These are phyloP conservation scores for Paracamarosporium sp. DNA, from an alignment of 2,329 filamentous ascomycete genomes.

Conservation along the genomic window DNA sequence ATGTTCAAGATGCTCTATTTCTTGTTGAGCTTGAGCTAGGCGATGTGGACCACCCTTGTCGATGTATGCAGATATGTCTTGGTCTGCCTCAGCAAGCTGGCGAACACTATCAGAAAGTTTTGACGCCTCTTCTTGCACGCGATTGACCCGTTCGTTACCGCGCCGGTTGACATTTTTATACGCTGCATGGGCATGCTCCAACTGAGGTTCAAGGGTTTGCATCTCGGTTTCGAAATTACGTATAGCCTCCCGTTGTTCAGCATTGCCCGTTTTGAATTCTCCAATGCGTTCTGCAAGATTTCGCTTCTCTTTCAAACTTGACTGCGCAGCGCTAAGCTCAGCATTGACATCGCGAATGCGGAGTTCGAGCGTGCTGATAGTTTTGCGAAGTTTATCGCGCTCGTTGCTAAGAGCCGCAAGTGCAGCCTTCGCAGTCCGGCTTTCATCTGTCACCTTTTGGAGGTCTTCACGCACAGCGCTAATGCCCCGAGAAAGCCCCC, in stretches of 20 bases:
- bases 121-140: constrained; percentile 73
- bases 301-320: constrained; percentile 82
- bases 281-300: constrained; percentile 75
- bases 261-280: constrained; percentile 71
- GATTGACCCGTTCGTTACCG: constrained; percentile 75
- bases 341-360: constrained; percentile 77
- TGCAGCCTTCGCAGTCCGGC: constrained; percentile 67
- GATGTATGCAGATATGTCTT: constrained; percentile 81
- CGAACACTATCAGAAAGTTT: constrained; percentile 76
- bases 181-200: constrained; percentile 75
- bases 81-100: constrained; percentile 76
- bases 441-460: constrained; percentile 70
- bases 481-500: constrained; percentile 70
- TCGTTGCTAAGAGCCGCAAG: constrained; percentile 72
- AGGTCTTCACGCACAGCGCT: constrained; percentile 86
- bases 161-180: constrained; percentile 78
- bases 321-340: constrained; percentile 72
- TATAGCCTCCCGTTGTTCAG: constrained; percentile 73
- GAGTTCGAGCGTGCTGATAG: constrained; percentile 75
- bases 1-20: constrained; percentile 72
- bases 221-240: constrained; percentile 75
- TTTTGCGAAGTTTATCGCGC: constrained; percentile 72
- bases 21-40: constrained; percentile 71
- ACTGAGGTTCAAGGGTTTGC: constrained; percentile 74
- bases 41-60: constrained; percentile 76